These are phyloP conservation scores for Bipolaris bicolor DNA, from an alignment of 2,329 filamentous ascomycete species.

Conservation along the genomic window DNA sequence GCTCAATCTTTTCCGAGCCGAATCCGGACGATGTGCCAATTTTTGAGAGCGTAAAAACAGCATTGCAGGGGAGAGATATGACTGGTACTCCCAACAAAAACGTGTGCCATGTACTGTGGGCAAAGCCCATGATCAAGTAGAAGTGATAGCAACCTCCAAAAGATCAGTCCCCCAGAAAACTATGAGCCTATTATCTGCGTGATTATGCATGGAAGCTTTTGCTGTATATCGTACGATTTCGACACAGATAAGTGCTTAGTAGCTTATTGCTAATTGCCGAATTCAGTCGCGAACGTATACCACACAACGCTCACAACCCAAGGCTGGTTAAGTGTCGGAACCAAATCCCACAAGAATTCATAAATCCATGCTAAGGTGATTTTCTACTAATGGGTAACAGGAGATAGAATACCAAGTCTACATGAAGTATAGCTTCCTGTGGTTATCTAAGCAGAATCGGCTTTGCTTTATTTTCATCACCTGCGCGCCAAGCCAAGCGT, in stretches of 20 bases:
- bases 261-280: background rate
- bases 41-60: slow-evolving; percentile 1
- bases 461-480: background rate
- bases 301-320: background rate
- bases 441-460: background rate
- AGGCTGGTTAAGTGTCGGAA: no score
- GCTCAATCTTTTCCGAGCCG: slow-evolving; percentile 1
- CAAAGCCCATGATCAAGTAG: slow-evolving; percentile 11
- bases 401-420: background rate
- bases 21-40: slow-evolving; percentile 5
- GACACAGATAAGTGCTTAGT: background rate
- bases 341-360: no score
- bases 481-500: background rate
- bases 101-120: slow-evolving; percentile 2
- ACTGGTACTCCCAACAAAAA: background rate
- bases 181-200: background rate
- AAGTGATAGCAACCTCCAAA: slow-evolving; percentile 16
- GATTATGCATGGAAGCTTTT: background rate
- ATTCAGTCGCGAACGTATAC: background rate
- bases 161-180: slow-evolving; percentile 4
- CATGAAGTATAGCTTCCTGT: background rate
- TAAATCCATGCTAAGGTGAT: background rate
- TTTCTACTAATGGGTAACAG: background rate
- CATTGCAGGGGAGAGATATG: slow-evolving; percentile 3
- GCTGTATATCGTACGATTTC: background rate